phyloP scores from a whole-genome alignment of 306 rosid species.

The Fagus crenata region DNA sequence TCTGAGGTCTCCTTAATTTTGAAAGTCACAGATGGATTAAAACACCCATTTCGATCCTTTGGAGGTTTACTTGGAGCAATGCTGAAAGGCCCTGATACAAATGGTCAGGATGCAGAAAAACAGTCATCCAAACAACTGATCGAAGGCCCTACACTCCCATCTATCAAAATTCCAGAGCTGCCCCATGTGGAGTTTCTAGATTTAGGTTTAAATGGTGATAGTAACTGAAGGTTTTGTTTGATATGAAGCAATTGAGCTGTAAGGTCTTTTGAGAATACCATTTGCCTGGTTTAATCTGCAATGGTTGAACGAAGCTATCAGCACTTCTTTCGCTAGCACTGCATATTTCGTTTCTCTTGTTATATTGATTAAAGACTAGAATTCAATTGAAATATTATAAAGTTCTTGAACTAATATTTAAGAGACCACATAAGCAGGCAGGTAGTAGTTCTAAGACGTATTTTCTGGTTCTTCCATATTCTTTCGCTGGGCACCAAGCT shows the following conservation, averaged over 20 bases:
- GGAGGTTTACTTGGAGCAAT: constrained; percentile 41
- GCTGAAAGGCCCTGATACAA: constrained; percentile 31
- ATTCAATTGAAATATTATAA: too few relatives aligned
- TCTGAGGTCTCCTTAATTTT: constrained; percentile 68
- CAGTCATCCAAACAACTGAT: not conserved
- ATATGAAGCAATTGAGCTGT: not conserved
- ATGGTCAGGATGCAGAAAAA: constrained; percentile 33
- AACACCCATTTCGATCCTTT: constrained; percentile 52
- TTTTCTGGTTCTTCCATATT: not conserved
- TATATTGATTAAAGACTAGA: too few relatives aligned
- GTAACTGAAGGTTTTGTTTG: constrained; percentile 22
- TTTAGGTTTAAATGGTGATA: constrained; percentile 13
- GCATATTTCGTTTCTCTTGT: too few relatives aligned
- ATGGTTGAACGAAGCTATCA: not conserved
- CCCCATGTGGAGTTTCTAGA: constrained; percentile 35
- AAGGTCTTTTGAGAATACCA: not conserved
- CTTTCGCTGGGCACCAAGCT: too few relatives aligned
- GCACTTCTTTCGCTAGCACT: too few relatives aligned
- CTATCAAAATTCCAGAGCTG: constrained; percentile 45
- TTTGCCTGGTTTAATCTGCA: not conserved
- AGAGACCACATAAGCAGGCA: too few relatives aligned
- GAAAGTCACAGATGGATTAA: constrained; percentile 54
- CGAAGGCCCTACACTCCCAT: constrained; percentile 34
- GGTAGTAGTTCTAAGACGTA: too few relatives aligned
- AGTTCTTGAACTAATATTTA: too few relatives aligned